phyloP scores from a whole-genome alignment of 495 filamentous ascomycete species.

The Rusavskia elegans region DNA sequence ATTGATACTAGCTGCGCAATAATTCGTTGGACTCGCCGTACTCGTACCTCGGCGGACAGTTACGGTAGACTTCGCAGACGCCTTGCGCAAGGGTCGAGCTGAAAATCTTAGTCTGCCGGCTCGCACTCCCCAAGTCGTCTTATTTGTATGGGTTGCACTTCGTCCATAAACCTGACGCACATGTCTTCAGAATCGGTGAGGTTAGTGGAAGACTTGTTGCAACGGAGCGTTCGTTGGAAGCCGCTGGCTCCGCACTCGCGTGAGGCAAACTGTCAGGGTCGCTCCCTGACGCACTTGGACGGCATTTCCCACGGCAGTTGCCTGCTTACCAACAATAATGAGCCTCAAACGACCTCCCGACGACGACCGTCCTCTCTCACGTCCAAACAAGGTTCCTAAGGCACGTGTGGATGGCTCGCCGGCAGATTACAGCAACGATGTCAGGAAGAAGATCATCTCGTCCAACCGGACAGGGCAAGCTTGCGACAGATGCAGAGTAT shows the following conservation, averaged over 20 bases:
- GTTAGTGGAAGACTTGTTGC: too few species aligned
- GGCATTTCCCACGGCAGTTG: neutral
- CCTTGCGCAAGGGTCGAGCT: neutral
- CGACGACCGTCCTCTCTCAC: neutral
- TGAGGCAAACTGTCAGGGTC: neutral
- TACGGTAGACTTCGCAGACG: neutral
- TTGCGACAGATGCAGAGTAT: constrained; percentile 82
- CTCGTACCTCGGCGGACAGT: neutral
- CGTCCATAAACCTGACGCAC: too few species aligned
- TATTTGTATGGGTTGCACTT: too few species aligned
- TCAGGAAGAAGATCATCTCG: constrained; percentile 45
- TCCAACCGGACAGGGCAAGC: constrained; percentile 68
- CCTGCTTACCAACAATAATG: neutral
- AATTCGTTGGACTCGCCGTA: neutral
- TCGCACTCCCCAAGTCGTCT: too few species aligned
- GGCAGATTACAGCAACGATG: constrained; percentile 50
- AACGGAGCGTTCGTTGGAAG: too few species aligned
- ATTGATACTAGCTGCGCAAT: neutral
- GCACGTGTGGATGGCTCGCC: constrained; percentile 16
- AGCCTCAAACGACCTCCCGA: neutral
- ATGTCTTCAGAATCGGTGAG: too few species aligned
- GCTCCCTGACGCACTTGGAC: neutral
- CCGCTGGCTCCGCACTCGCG: neutral
- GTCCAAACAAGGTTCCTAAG: neutral
- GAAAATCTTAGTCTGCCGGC: neutral